A percentile compares a stretch with the other conserved stretches of the same genome.
phyloP scores from a whole-genome alignment of 306 rosid species.

The Boehmeria nivea region DNA sequence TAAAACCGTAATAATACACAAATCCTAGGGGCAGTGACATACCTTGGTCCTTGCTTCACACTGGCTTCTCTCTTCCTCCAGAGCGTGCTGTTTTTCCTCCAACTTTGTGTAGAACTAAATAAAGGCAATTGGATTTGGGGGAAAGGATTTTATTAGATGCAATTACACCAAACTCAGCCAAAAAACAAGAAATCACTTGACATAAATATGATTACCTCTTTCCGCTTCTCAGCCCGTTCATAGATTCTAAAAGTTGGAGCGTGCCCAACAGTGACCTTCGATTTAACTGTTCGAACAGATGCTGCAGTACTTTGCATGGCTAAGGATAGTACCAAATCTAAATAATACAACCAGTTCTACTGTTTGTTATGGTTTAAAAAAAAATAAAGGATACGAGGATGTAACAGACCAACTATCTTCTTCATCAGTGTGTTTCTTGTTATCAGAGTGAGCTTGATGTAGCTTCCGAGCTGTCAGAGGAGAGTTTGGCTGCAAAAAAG shows the following conservation, averaged over 20 bases:
- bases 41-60: slow-evolving; percentile 80
- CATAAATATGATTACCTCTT: slow-evolving; percentile 56
- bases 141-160: slow-evolving; percentile 6
- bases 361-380: neutral
- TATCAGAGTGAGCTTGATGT: slow-evolving; percentile 29
- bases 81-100: slow-evolving; percentile 87
- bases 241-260: slow-evolving; percentile 70
- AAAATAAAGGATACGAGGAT: slow-evolving; percentile 84
- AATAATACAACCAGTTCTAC: neutral
- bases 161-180: neutral
- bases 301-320: slow-evolving; percentile 45
- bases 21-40: slow-evolving; percentile 11
- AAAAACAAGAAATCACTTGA: neutral
- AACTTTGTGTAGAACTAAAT: slow-evolving; percentile 70
- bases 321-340: slow-evolving; percentile 36
- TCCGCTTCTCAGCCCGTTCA: slow-evolving; percentile 79
- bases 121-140: slow-evolving; percentile 25
- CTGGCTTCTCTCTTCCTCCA: slow-evolving; percentile 76
- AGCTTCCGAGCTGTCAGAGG: slow-evolving; percentile 54
- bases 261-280: slow-evolving; percentile 74
- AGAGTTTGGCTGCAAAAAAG: slow-evolving; percentile 52
- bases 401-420: slow-evolving; percentile 76
- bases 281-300: slow-evolving; percentile 58
- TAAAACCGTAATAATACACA: slow-evolving; percentile 5
- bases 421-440: slow-evolving; percentile 66